phyloP scores from a whole-genome alignment of 345 rosid genomes.

The Excoecaria cochinchinensis region DNA sequence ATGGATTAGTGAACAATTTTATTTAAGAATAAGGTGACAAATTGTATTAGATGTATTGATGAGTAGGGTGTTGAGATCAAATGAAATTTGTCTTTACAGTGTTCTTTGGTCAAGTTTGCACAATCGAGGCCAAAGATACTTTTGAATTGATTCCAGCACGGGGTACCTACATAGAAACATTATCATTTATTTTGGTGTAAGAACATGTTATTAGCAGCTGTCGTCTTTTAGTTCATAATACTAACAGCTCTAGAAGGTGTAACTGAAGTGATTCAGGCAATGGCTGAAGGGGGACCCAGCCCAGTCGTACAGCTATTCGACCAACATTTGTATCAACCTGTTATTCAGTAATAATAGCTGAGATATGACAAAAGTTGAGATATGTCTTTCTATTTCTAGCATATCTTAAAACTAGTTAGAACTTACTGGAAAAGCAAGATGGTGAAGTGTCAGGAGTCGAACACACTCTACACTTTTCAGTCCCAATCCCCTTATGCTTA shows the following conservation, averaged over 20 bases:
- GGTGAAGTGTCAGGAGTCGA: slow-evolving; percentile 31
- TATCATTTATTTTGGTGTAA: not conserved
- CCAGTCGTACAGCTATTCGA: slow-evolving; percentile 35
- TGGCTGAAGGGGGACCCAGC: slow-evolving; percentile 41
- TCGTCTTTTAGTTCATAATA: slow-evolving; percentile 12
- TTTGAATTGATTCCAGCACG: slow-evolving; percentile 33
- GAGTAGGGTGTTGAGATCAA: slow-evolving; percentile 9
- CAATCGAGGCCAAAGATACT: slow-evolving; percentile 31
- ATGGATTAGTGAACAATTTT: slow-evolving; percentile 23
- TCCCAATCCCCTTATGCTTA: slow-evolving; percentile 31
- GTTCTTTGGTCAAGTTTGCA: slow-evolving; percentile 38
- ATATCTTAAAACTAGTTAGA: not conserved
- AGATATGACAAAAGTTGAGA: too few species aligned
- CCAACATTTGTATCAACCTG: slow-evolving; percentile 41
- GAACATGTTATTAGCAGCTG: slow-evolving; percentile 5
- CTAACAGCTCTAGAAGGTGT: slow-evolving; percentile 36
- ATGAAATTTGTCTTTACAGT: slow-evolving; percentile 23
- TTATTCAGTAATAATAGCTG: too few species aligned
- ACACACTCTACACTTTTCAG: slow-evolving; percentile 36
- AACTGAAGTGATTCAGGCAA: slow-evolving; percentile 35
- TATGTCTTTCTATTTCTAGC: too few species aligned
- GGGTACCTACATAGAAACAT: slow-evolving; percentile 26
- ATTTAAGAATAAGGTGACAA: slow-evolving; percentile 13
- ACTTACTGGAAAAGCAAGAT: slow-evolving; percentile 35
- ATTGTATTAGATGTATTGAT: slow-evolving; percentile 8